phyloP scores from a whole-genome alignment of 768 basidiomycete genomes.

The Naganishia randhawae region DNA sequence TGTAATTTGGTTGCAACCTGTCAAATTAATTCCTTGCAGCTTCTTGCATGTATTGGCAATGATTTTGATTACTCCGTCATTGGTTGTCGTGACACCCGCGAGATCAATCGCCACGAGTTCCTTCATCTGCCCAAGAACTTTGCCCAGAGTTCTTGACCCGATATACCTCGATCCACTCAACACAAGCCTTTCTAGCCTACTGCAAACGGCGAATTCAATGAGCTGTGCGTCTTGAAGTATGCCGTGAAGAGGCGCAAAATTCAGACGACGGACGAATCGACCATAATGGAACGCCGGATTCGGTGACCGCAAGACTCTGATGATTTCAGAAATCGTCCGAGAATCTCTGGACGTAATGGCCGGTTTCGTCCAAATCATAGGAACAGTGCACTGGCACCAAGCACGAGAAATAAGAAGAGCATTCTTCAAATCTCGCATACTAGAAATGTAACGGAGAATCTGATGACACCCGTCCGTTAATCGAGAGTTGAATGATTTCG shows the following conservation, averaged over 20 bases:
- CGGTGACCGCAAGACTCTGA: slow-evolving; percentile 33
- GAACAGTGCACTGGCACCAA: slow-evolving; percentile 95
- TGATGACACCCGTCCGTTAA: slow-evolving; percentile 13
- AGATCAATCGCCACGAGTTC: slow-evolving; percentile 82
- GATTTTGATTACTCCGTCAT: slow-evolving; percentile 67
- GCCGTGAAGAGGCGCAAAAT: slow-evolving; percentile 69
- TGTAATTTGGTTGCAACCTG: slow-evolving; percentile 73
- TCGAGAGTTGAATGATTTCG: not conserved
- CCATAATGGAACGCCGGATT: slow-evolving; percentile 82
- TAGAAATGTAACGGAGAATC: slow-evolving; percentile 77
- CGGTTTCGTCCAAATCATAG: slow-evolving; percentile 91
- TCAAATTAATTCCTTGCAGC: slow-evolving; percentile 87
- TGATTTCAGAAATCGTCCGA: slow-evolving; percentile 2
- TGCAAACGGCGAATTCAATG: slow-evolving; percentile 66
- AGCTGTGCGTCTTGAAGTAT: slow-evolving; percentile 73
- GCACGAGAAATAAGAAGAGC: slow-evolving; percentile 76
- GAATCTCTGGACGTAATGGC: slow-evolving; percentile 61
- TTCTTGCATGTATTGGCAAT: slow-evolving; percentile 68
- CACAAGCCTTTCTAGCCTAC: slow-evolving; percentile 80
- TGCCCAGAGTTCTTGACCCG: slow-evolving; percentile 61
- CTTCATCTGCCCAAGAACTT: slow-evolving; percentile 66
- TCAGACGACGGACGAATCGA: slow-evolving; percentile 81
- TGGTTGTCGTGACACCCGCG: slow-evolving; percentile 65
- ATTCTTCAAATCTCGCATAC: slow-evolving; percentile 67
- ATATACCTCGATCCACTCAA: slow-evolving; percentile 73